These are phyloP conservation scores for Globisporangium acanthophoron DNA, from an alignment of 352 stramenopile genomes.

Conservation along the genomic window DNA sequence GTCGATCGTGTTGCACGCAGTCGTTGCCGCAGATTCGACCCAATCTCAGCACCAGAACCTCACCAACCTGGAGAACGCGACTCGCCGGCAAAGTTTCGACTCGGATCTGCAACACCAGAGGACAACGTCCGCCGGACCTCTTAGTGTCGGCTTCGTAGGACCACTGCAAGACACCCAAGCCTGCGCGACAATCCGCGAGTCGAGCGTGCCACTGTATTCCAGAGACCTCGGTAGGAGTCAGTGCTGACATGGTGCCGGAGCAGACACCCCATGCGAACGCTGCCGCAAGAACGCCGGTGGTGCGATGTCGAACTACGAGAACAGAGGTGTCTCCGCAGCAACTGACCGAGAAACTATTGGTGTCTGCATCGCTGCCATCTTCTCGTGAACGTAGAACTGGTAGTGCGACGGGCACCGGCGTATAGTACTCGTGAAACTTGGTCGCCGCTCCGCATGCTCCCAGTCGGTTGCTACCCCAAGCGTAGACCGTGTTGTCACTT, in stretches of 20 bases:
- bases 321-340: slow-evolving; percentile 24
- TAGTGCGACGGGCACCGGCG: slow-evolving; percentile 27
- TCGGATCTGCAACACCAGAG: slow-evolving; percentile 1
- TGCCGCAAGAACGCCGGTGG: slow-evolving; percentile 4
- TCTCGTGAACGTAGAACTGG: neutral
- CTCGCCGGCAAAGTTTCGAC: neutral
- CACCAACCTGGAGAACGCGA: neutral
- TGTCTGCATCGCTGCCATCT: neutral
- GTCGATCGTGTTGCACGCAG: neutral
- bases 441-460: slow-evolving; percentile 34
- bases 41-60: neutral
- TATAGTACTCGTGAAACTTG: slow-evolving; percentile 40
- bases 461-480: slow-evolving; percentile 33
- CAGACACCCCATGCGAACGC: slow-evolving; percentile 23
- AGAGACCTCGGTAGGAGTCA: slow-evolving; percentile 7
- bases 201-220: slow-evolving; percentile 1
- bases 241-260: neutral
- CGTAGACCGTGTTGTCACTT: slow-evolving; percentile 18
- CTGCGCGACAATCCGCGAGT: slow-evolving; percentile 5
- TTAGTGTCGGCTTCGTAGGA: neutral
- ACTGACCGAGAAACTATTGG: slow-evolving; percentile 5
- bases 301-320: slow-evolving; percentile 1
- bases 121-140: neutral
- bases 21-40: neutral
- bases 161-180: slow-evolving; percentile 5